Conservation (phyloP, 2,329 filamentous ascomycete genomes). For the Penicillium sp. region DNA sequence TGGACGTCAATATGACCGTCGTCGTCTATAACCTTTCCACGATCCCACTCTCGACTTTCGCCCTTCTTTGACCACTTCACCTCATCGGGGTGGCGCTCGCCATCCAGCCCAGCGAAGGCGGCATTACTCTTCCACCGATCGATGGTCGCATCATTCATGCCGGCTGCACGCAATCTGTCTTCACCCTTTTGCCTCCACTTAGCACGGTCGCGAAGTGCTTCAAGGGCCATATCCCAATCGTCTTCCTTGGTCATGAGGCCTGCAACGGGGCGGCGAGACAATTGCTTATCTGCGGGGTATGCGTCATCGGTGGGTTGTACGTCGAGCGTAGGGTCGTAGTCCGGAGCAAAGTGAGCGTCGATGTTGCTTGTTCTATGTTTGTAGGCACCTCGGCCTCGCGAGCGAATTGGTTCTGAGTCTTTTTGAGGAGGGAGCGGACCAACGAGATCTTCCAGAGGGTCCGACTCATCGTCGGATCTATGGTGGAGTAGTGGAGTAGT, state of each 20-base stretch:
- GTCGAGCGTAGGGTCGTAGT: constrained; percentile 55
- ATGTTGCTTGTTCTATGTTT: constrained; percentile 62
- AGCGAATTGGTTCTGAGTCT: constrained; percentile 44
- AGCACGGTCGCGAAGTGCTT: constrained; percentile 75
- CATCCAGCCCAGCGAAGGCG: constrained; percentile 49
- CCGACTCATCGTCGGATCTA: constrained; percentile 52
- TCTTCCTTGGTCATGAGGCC: constrained; percentile 53
- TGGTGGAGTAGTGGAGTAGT: background rate
- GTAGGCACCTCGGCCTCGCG: constrained; percentile 70
- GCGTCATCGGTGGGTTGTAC: constrained; percentile 50
- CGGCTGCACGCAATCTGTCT: constrained; percentile 71
- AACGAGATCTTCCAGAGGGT: constrained; percentile 72
- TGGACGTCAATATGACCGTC: constrained; percentile 54
- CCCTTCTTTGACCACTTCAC: constrained; percentile 72
- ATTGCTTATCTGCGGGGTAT: constrained; percentile 53
- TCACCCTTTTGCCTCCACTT: constrained; percentile 74
- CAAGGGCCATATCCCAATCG: constrained; percentile 77
- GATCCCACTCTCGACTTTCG: constrained; percentile 55
- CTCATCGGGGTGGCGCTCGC: constrained; percentile 62
- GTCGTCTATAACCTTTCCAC: constrained; percentile 59
- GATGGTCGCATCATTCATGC: constrained; percentile 74
- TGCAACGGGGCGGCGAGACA: constrained; percentile 38
- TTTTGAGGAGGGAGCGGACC: constrained; percentile 62
- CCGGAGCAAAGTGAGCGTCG: constrained; percentile 73
- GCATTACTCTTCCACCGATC: constrained; percentile 66